A percentile compares a stretch with the other conserved stretches of the same genome.
phyloP scores from a whole-genome alignment of 139 green algal genomes.

The Haematococcus sp. region DNA sequence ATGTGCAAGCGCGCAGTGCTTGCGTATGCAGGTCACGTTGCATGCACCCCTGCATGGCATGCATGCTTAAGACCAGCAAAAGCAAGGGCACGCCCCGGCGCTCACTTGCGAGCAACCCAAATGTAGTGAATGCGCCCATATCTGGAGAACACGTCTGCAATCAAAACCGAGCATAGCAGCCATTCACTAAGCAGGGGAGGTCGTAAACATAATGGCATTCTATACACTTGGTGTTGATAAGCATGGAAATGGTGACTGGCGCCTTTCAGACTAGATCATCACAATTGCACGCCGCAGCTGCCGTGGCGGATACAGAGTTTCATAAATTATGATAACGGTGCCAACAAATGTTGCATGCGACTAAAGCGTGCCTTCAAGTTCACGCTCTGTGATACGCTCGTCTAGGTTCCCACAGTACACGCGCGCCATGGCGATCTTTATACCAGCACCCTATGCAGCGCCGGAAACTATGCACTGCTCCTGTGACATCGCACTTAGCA shows the following conservation, averaged over 20 bases:
- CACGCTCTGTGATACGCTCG: background rate
- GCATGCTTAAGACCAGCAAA: background rate
- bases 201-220: background rate
- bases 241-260: background rate
- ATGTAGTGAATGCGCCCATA: conserved; percentile 18
- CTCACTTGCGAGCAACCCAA: conserved; percentile 13
- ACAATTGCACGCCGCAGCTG: background rate
- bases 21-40: background rate
- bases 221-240: background rate
- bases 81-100: too few relatives aligned
- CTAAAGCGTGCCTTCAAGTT: too few relatives aligned
- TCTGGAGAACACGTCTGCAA: conserved; percentile 5
- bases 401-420: conserved; percentile 8
- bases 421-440: background rate
- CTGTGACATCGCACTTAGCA: background rate
- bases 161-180: background rate
- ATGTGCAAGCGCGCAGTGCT: background rate
- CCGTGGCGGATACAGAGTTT: too few relatives aligned
- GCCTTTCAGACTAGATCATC: background rate
- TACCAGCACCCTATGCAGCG: background rate
- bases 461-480: background rate
- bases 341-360: too few relatives aligned
- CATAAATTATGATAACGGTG: background rate
- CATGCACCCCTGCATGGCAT: background rate
- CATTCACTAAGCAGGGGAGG: background rate